phyloP scores from a whole-genome alignment of 2,329 filamentous ascomycete genomes.

The Epichloe typhina region DNA sequence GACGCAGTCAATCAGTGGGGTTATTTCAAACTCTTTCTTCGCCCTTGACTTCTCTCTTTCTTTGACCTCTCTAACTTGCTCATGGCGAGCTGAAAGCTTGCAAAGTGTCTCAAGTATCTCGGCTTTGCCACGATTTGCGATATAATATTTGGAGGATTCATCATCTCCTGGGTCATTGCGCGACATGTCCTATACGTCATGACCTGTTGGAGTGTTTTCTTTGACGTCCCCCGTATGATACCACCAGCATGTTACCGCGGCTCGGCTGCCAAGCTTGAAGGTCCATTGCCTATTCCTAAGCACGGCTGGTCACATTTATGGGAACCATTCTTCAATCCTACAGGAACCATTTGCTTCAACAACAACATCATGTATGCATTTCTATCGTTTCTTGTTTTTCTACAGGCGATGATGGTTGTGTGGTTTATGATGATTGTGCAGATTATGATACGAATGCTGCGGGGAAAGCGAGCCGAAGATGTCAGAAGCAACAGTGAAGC shows the following conservation, averaged over 20 bases:
- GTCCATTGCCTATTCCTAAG: conserved; percentile 37
- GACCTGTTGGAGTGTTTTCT: conserved; percentile 73
- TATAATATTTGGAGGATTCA: conserved; percentile 70
- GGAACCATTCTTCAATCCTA: conserved; percentile 58
- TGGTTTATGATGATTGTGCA: background rate
- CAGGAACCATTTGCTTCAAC: conserved; percentile 71
- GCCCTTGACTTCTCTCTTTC: too few relatives aligned
- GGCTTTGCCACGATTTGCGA: conserved; percentile 68
- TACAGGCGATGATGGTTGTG: conserved; percentile 50
- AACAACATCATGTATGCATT: conserved; percentile 63
- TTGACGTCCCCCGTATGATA: conserved; percentile 49
- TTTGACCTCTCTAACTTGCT: too few relatives aligned
- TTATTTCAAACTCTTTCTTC: too few relatives aligned
- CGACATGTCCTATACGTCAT: conserved; percentile 71
- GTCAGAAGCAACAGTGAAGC: background rate
- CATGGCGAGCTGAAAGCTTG: conserved; percentile 38
- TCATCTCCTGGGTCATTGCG: conserved; percentile 69
- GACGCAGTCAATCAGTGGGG: too few relatives aligned
- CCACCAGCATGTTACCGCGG: conserved; percentile 59
- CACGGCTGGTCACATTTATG: conserved; percentile 48
- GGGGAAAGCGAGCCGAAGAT: background rate
- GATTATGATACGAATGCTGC: background rate
- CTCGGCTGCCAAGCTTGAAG: conserved; percentile 37
- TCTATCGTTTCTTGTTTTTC: conserved; percentile 57
- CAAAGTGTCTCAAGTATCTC: conserved; percentile 89